Evolutionary conservation across 805 yeast species (phyloP).

Genomic region (Schizosaccharomyces osmophilus): DNA sequence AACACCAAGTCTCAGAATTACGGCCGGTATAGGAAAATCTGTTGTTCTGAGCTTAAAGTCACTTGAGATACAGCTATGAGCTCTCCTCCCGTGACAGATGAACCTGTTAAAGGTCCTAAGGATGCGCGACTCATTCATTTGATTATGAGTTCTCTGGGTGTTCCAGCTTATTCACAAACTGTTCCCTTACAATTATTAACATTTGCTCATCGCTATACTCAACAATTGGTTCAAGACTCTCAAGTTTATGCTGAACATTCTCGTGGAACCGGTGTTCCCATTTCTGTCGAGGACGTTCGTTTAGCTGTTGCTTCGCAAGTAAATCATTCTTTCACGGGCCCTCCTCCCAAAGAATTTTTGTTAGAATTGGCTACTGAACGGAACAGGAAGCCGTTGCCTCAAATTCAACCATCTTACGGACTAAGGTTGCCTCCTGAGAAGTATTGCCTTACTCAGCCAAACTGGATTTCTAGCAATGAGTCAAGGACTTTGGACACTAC

Average conservation of each 20-base stretch:
- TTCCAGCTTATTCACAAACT: constrained; percentile 77
- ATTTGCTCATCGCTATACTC: constrained; percentile 73
- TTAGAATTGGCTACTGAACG: constrained; percentile 81
- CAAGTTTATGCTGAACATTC: constrained; percentile 64
- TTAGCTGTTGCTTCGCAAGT: constrained; percentile 83
- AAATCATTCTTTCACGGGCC: constrained; percentile 89
- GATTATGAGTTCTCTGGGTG: constrained; percentile 80
- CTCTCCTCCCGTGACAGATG: background rate
- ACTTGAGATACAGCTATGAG: background rate
- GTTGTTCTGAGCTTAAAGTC: background rate
- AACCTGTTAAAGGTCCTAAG: constrained; percentile 27
- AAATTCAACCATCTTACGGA: constrained; percentile 64
- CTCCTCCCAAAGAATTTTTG: constrained; percentile 77
- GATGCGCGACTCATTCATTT: constrained; percentile 79
- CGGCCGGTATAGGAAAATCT: background rate
- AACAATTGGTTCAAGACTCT: constrained; percentile 72
- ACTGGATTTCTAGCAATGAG: constrained; percentile 17
- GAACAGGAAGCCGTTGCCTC: constrained; percentile 71
- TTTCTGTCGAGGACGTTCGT: constrained; percentile 74
- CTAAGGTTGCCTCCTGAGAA: constrained; percentile 90
- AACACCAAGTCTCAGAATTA: background rate
- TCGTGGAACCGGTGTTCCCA: constrained; percentile 10
- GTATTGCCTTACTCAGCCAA: constrained; percentile 69
- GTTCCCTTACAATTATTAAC: constrained; percentile 93
- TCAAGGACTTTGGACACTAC: too few species aligned